These are phyloP conservation scores for Sordariomycetes sp. DNA, from an alignment of 2,329 filamentous ascomycete genomes.

Conservation along the genomic window DNA sequence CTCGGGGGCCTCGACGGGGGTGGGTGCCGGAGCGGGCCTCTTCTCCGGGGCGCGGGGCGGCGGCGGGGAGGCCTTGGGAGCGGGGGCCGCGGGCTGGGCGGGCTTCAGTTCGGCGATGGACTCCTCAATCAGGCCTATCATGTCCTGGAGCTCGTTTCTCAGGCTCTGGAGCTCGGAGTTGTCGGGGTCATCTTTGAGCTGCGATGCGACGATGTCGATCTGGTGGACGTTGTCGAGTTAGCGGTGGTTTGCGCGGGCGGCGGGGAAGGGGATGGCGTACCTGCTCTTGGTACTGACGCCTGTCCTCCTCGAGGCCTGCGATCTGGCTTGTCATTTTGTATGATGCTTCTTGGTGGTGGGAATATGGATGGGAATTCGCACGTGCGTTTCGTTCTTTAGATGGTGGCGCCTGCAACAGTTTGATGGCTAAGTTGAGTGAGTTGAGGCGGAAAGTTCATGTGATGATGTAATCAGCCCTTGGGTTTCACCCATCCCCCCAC, in stretches of 20 bases:
- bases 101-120: constrained; percentile 67
- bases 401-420: not conserved
- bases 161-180: constrained; percentile 67
- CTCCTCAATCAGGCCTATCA: constrained; percentile 67
- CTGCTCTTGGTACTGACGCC: constrained; percentile 42
- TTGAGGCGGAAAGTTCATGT: not conserved
- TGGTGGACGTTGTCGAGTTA: constrained; percentile 17
- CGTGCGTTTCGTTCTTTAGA: not conserved
- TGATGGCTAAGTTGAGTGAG: not conserved
- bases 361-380: not conserved
- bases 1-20: constrained; percentile 26
- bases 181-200: constrained; percentile 68
- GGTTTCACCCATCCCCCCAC: not conserved
- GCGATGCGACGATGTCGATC: constrained; percentile 66
- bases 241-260: not conserved
- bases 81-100: constrained; percentile 28
- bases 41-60: not conserved
- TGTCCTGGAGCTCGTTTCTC: constrained; percentile 67
- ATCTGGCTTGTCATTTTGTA: constrained; percentile 15
- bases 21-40: constrained; percentile 25
- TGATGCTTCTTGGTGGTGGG: not conserved
- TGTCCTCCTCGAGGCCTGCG: constrained; percentile 35
- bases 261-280: constrained; percentile 18
- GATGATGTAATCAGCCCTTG: not conserved
- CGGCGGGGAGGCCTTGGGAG: constrained; percentile 7